Evolutionary conservation across 2,329 filamentous ascomycete genomes (phyloP).

Genomic region (Fusarium bactridioides): DNA sequence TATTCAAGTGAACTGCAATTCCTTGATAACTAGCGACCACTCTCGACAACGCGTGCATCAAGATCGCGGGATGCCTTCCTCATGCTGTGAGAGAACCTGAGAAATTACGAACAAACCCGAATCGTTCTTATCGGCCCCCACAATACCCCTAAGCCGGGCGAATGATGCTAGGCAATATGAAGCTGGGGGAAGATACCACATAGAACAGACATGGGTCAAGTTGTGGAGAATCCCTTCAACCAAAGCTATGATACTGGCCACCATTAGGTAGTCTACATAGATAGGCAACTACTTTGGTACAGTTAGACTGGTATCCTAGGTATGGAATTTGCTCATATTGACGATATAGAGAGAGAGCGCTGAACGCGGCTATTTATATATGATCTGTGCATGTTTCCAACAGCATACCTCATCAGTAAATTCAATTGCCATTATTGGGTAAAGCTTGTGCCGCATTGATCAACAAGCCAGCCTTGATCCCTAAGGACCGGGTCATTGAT

Average conservation of each 20-base stretch:
- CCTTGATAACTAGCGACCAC: not conserved
- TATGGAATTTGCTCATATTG: not conserved
- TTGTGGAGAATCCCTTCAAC: conserved; percentile 17
- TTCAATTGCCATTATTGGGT: not conserved
- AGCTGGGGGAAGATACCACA: conserved; percentile 29
- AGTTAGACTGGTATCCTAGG: not conserved
- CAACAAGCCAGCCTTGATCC: not conserved
- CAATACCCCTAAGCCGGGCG: not conserved
- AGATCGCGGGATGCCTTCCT: not conserved
- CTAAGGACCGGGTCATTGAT: not conserved
- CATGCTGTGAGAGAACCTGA: not conserved
- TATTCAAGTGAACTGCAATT: not conserved
- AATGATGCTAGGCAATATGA: conserved; percentile 19
- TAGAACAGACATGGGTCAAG: conserved; percentile 27
- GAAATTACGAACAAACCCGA: not conserved
- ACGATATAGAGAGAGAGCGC: not conserved
- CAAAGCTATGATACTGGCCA: not conserved
- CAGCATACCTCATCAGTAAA: not conserved
- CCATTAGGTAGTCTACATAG: not conserved
- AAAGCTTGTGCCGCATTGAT: conserved; percentile 1
- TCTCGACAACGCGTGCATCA: not conserved
- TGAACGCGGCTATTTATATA: not conserved
- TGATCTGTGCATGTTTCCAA: not conserved
- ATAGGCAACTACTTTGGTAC: not conserved
- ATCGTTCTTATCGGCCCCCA: conserved; percentile 12